Evolutionary conservation across 2,329 filamentous ascomycete species (phyloP), one percentile per base, ranked within the genome.

Genomic region (Colletotrichum phormii): DNA sequence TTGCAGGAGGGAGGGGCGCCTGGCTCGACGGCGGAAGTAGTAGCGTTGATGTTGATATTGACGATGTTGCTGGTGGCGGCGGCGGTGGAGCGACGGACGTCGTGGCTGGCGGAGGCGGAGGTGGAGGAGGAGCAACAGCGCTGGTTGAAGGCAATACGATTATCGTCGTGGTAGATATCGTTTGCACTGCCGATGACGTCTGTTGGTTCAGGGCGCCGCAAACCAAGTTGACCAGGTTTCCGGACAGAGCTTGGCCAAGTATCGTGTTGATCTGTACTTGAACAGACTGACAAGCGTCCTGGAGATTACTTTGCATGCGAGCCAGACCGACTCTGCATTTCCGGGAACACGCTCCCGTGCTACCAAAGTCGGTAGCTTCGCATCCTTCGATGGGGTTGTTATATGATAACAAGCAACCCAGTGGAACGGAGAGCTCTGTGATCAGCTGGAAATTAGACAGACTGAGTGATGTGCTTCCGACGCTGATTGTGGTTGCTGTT

Each of bases 401-500:
- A 78, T 87, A 87, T 42, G 83, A 84, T 49, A 81, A 75, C 15
- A 82, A 77, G 75, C 86, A 87, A 54, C 75, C 75, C 46, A 83
- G 67, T 0, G 84, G 80, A 11, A 84, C 78, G 5, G 80, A 76
- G n/a, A 80, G 73, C 12, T 81, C 78, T n/a, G 80, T 77, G 67
- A 87, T 80, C 54, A 81, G 77, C 67, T 86, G 80, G 67, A 87
- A 84, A 75, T 81, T 81, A 58, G 83, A 81, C 33, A 87, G 80
- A 7, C 62, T 67, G 22, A 74, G 66, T 13, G 60, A 49, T 6
- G 53, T 59, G 26, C 63, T 64, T 42, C 70, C 70, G 22, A 72
- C 22, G 66, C 46, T 64, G 46, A 65, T 72, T 6, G 58, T 61
- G 6, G 60, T 26, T 7, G 74, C 72, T 8, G 72, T 55, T 12